phyloP scores from a whole-genome alignment of 345 rosid species.

The Bruguiera gymnorhiza region DNA sequence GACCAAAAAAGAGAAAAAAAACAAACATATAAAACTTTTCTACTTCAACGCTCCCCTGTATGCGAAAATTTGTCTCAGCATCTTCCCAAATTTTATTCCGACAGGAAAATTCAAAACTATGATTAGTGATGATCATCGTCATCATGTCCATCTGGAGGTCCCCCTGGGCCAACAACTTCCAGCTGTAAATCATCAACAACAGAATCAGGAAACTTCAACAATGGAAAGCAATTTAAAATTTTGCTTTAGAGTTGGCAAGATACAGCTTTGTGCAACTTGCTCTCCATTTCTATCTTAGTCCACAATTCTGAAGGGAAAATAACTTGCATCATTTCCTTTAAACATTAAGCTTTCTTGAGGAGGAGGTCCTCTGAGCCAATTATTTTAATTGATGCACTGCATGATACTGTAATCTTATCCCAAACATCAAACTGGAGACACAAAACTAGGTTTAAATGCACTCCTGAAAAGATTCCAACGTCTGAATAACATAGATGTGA shows the following conservation, averaged over 20 bases:
- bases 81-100: conserved; percentile 27
- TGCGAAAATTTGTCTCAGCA: conserved; percentile 36
- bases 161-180: conserved; percentile 92
- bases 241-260: not conserved
- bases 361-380: no score
- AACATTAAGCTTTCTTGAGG: not conserved
- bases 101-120: conserved; percentile 13
- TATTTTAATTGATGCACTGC: no score
- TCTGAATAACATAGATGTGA: no score
- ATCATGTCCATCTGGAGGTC: conserved; percentile 76
- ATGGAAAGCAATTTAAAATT: not conserved
- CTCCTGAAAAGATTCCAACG: no score
- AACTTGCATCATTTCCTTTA: no score
- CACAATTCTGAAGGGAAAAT: not conserved
- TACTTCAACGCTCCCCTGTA: conserved; percentile 28
- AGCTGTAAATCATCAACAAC: conserved; percentile 43
- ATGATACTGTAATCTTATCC: no score
- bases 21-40: conserved; percentile 26
- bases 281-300: not conserved
- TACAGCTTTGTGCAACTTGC: not conserved
- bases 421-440: no score
- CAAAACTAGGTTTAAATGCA: no score
- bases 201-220: conserved; percentile 12
- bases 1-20: conserved; percentile 28
- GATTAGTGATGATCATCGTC: conserved; percentile 41